Percentiles rank a stretch among this genome's conserved stretches.
phyloP scores from a whole-genome alignment of 129 eudicot genomes.

The Tagetes erecta region DNA sequence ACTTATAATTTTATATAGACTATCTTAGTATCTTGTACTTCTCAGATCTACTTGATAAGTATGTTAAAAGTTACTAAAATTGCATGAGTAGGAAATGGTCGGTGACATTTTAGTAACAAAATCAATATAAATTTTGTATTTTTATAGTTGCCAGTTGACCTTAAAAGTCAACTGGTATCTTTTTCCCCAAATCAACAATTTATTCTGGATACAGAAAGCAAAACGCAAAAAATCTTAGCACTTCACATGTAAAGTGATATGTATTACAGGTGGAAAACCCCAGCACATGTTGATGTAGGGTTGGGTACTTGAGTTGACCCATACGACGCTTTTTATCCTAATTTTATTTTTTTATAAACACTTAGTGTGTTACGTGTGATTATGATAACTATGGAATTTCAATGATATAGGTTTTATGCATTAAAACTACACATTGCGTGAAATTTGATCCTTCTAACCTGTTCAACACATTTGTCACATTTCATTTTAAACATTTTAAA shows the following conservation, averaged over 20 bases:
- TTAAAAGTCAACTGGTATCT: not conserved
- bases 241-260: not conserved
- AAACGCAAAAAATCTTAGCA: not conserved
- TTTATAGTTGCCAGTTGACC: not conserved
- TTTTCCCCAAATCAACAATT: not conserved
- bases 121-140: not conserved
- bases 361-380: not conserved
- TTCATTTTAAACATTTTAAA: not conserved
- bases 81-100: not conserved
- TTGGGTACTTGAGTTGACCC: not conserved
- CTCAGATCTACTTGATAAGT: not conserved
- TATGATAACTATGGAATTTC: not conserved
- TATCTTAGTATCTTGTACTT: not conserved
- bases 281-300: not conserved
- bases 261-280: not conserved
- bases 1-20: not conserved
- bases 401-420: not conserved
- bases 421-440: not conserved
- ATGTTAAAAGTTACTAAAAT: not conserved
- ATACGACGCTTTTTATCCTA: not conserved
- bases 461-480: slow-evolving; percentile 1
- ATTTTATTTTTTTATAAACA: not conserved
- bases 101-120: not conserved
- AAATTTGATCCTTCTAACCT: not conserved
- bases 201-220: slow-evolving; percentile 1